Evolutionary conservation across 2,329 filamentous ascomycete species (phyloP), one percentile per base, ranked within the genome.

Genomic region (Dryadomyces quercivorus): DNA sequence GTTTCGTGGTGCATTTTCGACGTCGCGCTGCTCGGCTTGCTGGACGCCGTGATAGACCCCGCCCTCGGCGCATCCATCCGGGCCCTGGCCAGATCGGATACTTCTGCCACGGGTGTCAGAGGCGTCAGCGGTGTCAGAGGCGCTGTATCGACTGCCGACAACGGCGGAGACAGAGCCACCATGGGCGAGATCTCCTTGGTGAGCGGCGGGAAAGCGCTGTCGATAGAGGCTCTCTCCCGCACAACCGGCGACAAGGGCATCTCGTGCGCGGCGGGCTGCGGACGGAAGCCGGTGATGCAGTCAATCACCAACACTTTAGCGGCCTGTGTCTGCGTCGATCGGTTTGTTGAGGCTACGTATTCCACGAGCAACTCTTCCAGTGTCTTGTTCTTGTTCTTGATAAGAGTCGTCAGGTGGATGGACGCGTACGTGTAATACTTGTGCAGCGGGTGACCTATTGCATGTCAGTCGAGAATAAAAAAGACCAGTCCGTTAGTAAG

Each of bases 401-500:
- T 66, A 5, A 85, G 71, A 49, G 80, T 75, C 2, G 75, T 75
- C 26, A 85, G 71, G 61, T 82, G 78, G 46, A 84, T 74, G 18
- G 78, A 72, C 8, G 74, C 77, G 61, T 82, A 84, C 13, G 75
- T 78, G 63, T 76, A 85, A 55, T 69, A 79, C 59, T 83, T 82
- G 64, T 85, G 81, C 10, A 85, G 67, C 0, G 81, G 80, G 55
- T 85, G 81, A 10, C 80, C 80, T 80, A n/a, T 50, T 21, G n/a
- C n/a, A 12, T 47, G 36, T 54, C 22, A 50, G 45, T 16, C n/a
- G 38, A 31, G 31, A 38, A 13, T 2, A 22, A 3, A 4, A 42
- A 22, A 16, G 4, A 16, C 18, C 8, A 3, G 18, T 8, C 12
- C 7, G 34, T 2, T 9, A 8, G 8, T 8, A 18, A 8, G 16